phyloP scores from a whole-genome alignment of 169 alveolate species.

The Plasmodium ovale region DNA sequence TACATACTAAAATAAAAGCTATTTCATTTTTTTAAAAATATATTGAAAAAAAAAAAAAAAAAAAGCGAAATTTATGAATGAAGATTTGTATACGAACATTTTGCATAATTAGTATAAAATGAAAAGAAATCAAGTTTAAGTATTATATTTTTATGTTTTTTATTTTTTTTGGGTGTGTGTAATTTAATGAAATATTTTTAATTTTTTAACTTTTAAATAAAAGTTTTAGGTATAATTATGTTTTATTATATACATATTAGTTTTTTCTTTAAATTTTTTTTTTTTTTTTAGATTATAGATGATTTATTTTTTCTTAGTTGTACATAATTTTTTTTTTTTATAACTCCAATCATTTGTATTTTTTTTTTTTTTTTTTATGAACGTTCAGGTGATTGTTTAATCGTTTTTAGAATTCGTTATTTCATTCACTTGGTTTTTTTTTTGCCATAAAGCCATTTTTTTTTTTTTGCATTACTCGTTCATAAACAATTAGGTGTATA shows the following conservation, averaged over 20 bases:
- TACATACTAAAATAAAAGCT: slow-evolving; percentile 49
- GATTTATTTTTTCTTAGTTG: slow-evolving; percentile 19
- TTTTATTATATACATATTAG: slow-evolving; percentile 1
- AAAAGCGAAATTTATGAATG: slow-evolving; percentile 36
- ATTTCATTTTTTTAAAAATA: slow-evolving; percentile 11
- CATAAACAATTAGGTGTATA: slow-evolving; percentile 22
- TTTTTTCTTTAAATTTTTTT: slow-evolving; percentile 12
- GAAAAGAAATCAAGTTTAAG: not conserved
- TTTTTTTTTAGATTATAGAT: slow-evolving; percentile 3
- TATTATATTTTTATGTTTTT: not conserved
- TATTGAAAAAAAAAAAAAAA: slow-evolving; percentile 23
- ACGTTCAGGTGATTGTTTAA: slow-evolving; percentile 34
- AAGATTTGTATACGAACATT: not conserved
- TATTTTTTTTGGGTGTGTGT: slow-evolving; percentile 18
- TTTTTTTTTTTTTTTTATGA: slow-evolving; percentile 43
- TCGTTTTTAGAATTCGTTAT: slow-evolving; percentile 17
- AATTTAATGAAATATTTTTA: not conserved
- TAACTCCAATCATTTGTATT: not conserved
- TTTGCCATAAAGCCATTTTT: slow-evolving; percentile 12
- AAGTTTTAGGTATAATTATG: slow-evolving; percentile 36
- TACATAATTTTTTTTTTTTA: slow-evolving; percentile 23
- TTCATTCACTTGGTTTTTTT: not conserved
- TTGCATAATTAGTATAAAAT: not conserved
- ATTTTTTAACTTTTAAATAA: slow-evolving; percentile 10
- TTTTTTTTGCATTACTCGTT: slow-evolving; percentile 10